Evolutionary conservation across 257 asterid species (phyloP).

Genomic region (Scutellaria barbata): DNA sequence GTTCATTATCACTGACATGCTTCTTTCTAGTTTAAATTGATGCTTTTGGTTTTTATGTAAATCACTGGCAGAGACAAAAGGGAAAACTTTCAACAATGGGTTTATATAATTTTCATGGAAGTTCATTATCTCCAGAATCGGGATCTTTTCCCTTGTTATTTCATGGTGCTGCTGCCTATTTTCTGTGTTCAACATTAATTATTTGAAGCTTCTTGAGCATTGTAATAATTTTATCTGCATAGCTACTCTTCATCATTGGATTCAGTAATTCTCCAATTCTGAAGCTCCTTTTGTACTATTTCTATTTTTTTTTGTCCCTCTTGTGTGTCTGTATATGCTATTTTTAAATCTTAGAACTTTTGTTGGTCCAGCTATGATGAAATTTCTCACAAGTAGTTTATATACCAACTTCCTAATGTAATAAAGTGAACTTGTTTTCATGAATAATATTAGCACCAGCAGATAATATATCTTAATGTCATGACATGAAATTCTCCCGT

Average conservation of each 20-base stretch:
- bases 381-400: conserved; percentile 4
- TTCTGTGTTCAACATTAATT: background rate
- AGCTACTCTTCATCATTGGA: background rate
- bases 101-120: background rate
- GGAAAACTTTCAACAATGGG: too few species aligned
- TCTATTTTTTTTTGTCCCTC: background rate
- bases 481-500: background rate
- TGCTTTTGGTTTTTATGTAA: background rate
- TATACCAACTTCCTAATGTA: conserved; percentile 7
- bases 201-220: background rate
- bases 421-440: background rate
- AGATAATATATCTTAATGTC: background rate
- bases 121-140: background rate
- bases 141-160: background rate
- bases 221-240: background rate
- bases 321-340: background rate
- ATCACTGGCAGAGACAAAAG: background rate
- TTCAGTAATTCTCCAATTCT: background rate
- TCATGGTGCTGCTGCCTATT: conserved; percentile 6
- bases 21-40: too few species aligned
- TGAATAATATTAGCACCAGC: background rate
- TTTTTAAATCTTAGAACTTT: background rate
- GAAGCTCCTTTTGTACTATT: background rate
- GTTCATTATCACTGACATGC: background rate
- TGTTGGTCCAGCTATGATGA: conserved; percentile 4